Evolutionary conservation across 352 stramenopile species (phyloP), one percentile per base, ranked within the genome.

Genomic region (Globisporangium echinulatum): DNA sequence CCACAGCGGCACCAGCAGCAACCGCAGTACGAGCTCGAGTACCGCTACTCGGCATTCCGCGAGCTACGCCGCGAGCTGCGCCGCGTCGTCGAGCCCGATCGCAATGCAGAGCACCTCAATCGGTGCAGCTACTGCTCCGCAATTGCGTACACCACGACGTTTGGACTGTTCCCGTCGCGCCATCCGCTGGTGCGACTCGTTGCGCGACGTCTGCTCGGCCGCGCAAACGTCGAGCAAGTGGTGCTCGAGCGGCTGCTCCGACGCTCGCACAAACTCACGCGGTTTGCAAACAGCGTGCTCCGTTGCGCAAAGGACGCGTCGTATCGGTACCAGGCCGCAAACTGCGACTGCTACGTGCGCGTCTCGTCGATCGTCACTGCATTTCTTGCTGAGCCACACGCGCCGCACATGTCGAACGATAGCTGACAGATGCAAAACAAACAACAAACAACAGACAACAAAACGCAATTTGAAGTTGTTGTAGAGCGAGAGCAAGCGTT

Each of bases 51-150:
- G 17, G 64, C 79, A 39, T 84, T 89, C 54, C 70, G 67, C 2
- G 53, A 47, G 47, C 57, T 90, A 44, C 80, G 80, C 15, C 46
- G 69, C n/a, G 59, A 62, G 3, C 54, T 90, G 9, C 53, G 66
- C 9, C 54, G 71, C 4, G 60, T 61, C 3, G 64, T 79, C 11
- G 43, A 58, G 14, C 57, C 59, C 5, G 57, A 42, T 17, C 63
- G 82, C 42, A 50, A 62, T 43, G 58, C 75, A 33, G 38, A 19
- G 60, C 79, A 88, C 57, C 38, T 54, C 13, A 76, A 81, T 48
- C 88, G 76, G 74, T 90, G 81, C 64, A 53, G 56, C 9, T 88
- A 84, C 57, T 90, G 78, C 62, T 61, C 59, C 14, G 69, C 63
- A 6, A 66, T 88, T 38, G 52, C 75, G 43, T 79, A 72, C 58